Evolutionary conservation across 495 filamentous ascomycete species (phyloP).

Genomic region (Hypoxylon rickii): DNA sequence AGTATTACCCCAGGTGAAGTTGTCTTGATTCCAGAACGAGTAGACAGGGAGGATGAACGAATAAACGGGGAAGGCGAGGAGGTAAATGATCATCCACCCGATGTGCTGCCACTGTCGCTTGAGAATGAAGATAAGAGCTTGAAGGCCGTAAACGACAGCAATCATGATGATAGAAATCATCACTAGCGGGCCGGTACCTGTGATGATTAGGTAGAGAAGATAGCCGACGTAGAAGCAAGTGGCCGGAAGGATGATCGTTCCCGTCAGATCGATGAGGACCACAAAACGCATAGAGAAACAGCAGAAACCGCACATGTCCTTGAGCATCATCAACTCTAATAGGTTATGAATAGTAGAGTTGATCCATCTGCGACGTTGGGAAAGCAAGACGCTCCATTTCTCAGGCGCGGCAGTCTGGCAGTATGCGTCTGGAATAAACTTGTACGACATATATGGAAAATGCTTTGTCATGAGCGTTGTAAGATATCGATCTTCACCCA

Average conservation of each 20-base stretch:
- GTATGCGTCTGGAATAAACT: slow-evolving; percentile 91
- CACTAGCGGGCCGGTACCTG: slow-evolving; percentile 75
- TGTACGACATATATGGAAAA: slow-evolving; percentile 93
- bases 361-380: slow-evolving; percentile 96
- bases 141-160: slow-evolving; percentile 90
- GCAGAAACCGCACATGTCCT: slow-evolving; percentile 97
- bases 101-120: slow-evolving; percentile 97
- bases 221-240: slow-evolving; percentile 90
- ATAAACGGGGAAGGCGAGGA: slow-evolving; percentile 91
- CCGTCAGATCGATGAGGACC: slow-evolving; percentile 91
- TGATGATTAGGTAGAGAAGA: slow-evolving; percentile 79
- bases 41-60: slow-evolving; percentile 91
- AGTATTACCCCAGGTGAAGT: slow-evolving; percentile 98
- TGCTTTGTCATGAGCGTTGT: slow-evolving; percentile 98
- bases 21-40: slow-evolving; percentile 99
- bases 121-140: slow-evolving; percentile 93
- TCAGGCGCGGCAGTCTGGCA: slow-evolving; percentile 93
- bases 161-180: slow-evolving; percentile 86
- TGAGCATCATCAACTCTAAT: slow-evolving; percentile 81
- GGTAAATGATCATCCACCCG: slow-evolving; percentile 99
- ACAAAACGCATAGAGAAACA: slow-evolving; percentile 99
- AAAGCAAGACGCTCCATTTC: slow-evolving; percentile 88
- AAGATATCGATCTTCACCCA: slow-evolving; percentile 96
- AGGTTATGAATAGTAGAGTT: slow-evolving; percentile 98
- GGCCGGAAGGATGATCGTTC: slow-evolving; percentile 90